Evolutionary conservation across 1,284 basidiomycete species (phyloP).

Genomic region (Porphyrellus sp.): DNA sequence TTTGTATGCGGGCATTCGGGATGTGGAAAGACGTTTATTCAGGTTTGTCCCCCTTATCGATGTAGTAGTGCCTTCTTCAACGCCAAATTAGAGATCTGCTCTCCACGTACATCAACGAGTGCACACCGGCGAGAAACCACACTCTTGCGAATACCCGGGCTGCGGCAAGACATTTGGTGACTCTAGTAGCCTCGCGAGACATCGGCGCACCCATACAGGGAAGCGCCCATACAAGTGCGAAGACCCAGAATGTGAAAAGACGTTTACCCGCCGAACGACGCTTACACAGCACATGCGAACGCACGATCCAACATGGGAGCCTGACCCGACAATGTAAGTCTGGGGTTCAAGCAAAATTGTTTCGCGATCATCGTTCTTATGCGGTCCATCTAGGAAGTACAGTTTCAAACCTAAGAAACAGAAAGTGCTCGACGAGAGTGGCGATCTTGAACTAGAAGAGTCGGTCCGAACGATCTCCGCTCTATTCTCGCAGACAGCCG

Average conservation of each 20-base stretch:
- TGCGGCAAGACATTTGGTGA: slow-evolving; percentile 85
- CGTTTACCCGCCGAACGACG: slow-evolving; percentile 78
- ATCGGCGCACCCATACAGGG: slow-evolving; percentile 83
- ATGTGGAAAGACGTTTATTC: slow-evolving; percentile 84
- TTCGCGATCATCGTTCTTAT: slow-evolving; percentile 12
- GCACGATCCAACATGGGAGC: slow-evolving; percentile 77
- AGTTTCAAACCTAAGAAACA: slow-evolving; percentile 71
- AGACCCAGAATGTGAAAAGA: slow-evolving; percentile 76
- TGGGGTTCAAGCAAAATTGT: slow-evolving; percentile 3
- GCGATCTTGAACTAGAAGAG: slow-evolving; percentile 55
- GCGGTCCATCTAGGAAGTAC: slow-evolving; percentile 53
- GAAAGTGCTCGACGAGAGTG: slow-evolving; percentile 49
- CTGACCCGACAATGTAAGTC: slow-evolving; percentile 74
- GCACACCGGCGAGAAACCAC: slow-evolving; percentile 88
- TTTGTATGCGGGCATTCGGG: slow-evolving; percentile 67
- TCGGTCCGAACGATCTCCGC: slow-evolving; percentile 70
- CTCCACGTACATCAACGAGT: slow-evolving; percentile 83
- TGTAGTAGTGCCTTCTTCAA: slow-evolving; percentile 9
- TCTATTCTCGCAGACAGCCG: slow-evolving; percentile 50
- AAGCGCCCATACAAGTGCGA: slow-evolving; percentile 81
- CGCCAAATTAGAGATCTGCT: slow-evolving; percentile 64
- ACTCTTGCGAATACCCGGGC: slow-evolving; percentile 80
- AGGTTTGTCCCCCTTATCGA: slow-evolving; percentile 45
- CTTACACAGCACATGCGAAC: slow-evolving; percentile 79
- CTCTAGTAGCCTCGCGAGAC: slow-evolving; percentile 83